phyloP scores from a whole-genome alignment of 2,329 filamentous ascomycete species.

The Diaporthe nobilis region DNA sequence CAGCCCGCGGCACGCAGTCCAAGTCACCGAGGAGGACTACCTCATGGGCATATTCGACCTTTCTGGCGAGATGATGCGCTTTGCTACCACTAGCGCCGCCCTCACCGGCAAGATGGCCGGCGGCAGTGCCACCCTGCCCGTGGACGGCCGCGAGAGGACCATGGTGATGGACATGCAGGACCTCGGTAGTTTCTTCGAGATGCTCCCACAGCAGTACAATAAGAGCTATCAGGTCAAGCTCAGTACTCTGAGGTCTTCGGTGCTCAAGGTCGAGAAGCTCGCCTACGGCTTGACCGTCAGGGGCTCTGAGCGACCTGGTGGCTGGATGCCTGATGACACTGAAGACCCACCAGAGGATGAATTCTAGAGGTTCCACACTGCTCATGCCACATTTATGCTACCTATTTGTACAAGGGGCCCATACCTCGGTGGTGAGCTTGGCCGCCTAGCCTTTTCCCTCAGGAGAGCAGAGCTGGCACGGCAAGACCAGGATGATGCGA shows the following conservation, averaged over 20 bases:
- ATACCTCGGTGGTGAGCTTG: neutral
- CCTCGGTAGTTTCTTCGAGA: slow-evolving; percentile 82
- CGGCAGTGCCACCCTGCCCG: slow-evolving; percentile 43
- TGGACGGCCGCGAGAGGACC: slow-evolving; percentile 60
- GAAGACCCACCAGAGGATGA: slow-evolving; percentile 44
- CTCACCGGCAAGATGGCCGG: slow-evolving; percentile 71
- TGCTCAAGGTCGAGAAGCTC: slow-evolving; percentile 93
- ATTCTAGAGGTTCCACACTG: slow-evolving; percentile 3
- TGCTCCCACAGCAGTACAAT: slow-evolving; percentile 72
- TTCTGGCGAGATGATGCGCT: slow-evolving; percentile 96
- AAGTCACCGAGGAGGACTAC: slow-evolving; percentile 86
- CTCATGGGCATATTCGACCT: slow-evolving; percentile 93
- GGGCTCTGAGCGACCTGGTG: slow-evolving; percentile 89
- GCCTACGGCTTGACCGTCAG: slow-evolving; percentile 90
- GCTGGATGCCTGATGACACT: slow-evolving; percentile 87
- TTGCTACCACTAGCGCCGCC: slow-evolving; percentile 90
- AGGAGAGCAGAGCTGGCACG: neutral
- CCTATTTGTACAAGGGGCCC: neutral
- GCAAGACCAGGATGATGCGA: neutral
- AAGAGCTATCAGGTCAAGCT: slow-evolving; percentile 82
- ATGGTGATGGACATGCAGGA: slow-evolving; percentile 87
- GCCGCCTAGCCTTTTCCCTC: neutral
- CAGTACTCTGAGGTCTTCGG: slow-evolving; percentile 87
- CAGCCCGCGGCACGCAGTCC: slow-evolving; percentile 57
- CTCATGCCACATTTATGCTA: neutral